Evolutionary conservation across 352 stramenopile species (phyloP).

Genomic region (Phytophthora tubulina): DNA sequence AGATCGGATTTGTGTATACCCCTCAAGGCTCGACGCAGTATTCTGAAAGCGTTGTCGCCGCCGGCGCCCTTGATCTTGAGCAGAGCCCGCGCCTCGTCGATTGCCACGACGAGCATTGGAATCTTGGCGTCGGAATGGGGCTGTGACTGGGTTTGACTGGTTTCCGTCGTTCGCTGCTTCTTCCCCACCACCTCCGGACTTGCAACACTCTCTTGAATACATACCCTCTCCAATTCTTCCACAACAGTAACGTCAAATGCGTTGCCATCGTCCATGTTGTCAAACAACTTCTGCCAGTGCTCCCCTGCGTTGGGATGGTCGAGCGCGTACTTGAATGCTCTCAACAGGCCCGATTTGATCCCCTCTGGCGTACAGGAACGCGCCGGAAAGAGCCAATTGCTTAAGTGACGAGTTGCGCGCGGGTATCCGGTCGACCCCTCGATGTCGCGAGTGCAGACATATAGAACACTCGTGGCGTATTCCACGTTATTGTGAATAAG

Average conservation of each 20-base stretch:
- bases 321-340: not conserved
- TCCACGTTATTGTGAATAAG: not conserved
- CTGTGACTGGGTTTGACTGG: not conserved
- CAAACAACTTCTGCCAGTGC: not conserved
- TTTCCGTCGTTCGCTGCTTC: not conserved
- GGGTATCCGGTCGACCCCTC: conserved; percentile 1
- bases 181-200: not conserved
- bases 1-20: not conserved
- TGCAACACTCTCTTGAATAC: not conserved
- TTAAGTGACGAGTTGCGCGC: not conserved
- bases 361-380: not conserved
- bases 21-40: not conserved
- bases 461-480: not conserved
- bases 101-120: not conserved
- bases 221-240: not conserved
- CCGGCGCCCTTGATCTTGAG: not conserved
- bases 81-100: conserved; percentile 1
- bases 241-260: not conserved
- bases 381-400: not conserved
- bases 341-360: not conserved
- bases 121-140: not conserved
- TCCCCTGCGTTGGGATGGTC: not conserved
- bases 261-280: not conserved
- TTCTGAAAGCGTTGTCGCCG: not conserved
- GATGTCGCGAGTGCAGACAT: not conserved